Base-by-base conservation (phyloP, 352 stramenopile genomes). In the Phytophthora chlamydospora region DNA sequence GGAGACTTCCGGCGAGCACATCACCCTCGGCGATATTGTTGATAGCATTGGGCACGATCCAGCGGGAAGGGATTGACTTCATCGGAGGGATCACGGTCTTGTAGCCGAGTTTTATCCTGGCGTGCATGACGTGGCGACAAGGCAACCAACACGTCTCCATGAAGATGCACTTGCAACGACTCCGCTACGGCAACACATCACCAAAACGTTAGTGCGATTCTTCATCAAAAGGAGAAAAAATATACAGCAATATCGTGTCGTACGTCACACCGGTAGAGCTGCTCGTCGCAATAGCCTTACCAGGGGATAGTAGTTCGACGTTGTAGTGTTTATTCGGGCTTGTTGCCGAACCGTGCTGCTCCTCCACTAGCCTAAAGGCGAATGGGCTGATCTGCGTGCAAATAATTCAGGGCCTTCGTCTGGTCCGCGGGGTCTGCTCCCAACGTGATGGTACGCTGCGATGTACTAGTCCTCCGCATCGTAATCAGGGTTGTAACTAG, bases 121-220 rank as follows among this genome's bases (percentile, higher is more conserved):
- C 33, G 11, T 43, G 56, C 21, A 69, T 49, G 2, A 62, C 27
- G 14, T 63, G 60, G 8, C 52, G 38, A 29, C 52, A 63, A 0
- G 58, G 42, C 4, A 56, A 10, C 9, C 56, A 24, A n/a, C 47
- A 59, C 4, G 42, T 60, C 4, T 42, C 27, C 35, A 44, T 58
- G 16, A 68, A 68, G 5, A 49, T 50, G 9, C 45, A 68, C 16
- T 24, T 48, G 29, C 52, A 64, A 6, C 2, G 16, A 27, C 29
- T 45, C 7, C 17, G 5, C 13, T 21, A 45, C 2, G 1, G 19
- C 6, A 43, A 7, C 24, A 33, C 10, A 53, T 3, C 1, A 24
- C 21, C 21, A 24, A 24, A 24, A 24, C 21, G 3, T 24, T 24
- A 24, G 21, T 24, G 21, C 21, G 3, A 24, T 3, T 24, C 21